A percentile compares a stretch with the other conserved stretches of the same genome.
These are phyloP conservation scores for Acer yangbiense DNA, from an alignment of 345 rosid genomes.

Conservation along the genomic window DNA sequence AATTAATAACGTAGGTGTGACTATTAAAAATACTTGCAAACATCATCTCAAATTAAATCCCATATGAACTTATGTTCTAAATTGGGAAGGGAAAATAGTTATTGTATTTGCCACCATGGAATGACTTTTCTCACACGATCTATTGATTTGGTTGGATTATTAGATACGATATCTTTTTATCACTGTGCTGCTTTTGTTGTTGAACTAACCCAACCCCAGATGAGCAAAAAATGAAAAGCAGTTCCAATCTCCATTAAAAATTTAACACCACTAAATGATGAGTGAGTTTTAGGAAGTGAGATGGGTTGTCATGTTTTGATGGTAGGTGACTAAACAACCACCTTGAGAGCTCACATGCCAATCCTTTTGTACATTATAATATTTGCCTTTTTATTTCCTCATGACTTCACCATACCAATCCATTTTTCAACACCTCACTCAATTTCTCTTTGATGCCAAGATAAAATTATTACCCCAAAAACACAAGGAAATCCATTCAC, in stretches of 20 bases:
- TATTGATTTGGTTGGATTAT: slow-evolving; percentile 11
- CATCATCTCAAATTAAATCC: no score
- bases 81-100: no score
- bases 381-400: slow-evolving; percentile 25
- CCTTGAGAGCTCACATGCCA: slow-evolving; percentile 50
- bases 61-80: no score
- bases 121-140: not conserved
- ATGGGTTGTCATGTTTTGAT: slow-evolving; percentile 48
- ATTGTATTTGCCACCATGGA: not conserved
- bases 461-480: slow-evolving; percentile 27
- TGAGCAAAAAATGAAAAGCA: slow-evolving; percentile 15
- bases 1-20: no score
- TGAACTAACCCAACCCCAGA: slow-evolving; percentile 21
- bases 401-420: slow-evolving; percentile 35
- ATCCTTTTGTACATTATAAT: slow-evolving; percentile 38
- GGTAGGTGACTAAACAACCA: slow-evolving; percentile 63
- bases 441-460: slow-evolving; percentile 42
- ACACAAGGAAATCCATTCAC: no score
- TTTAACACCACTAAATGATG: not conserved
- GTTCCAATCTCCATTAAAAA: slow-evolving; percentile 17
- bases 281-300: slow-evolving; percentile 27
- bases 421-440: slow-evolving; percentile 42
- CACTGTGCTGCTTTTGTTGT: slow-evolving; percentile 3
- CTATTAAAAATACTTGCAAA: no score
- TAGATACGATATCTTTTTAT: not conserved